Conservation (phyloP, 805 yeast genomes). For the Ogataea parapolymorpha region DNA sequence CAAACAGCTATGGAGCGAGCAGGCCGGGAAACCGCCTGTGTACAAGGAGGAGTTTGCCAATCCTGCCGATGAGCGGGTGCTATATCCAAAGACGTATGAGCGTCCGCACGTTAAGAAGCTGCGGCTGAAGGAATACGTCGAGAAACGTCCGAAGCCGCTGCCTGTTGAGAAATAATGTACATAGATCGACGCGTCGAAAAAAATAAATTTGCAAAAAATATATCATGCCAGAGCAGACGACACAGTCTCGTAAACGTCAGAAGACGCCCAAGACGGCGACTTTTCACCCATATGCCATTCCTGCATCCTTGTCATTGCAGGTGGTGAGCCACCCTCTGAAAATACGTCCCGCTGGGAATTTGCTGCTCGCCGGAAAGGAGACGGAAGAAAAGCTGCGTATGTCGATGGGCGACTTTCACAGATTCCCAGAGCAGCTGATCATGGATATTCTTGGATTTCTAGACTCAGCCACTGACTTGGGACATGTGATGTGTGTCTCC, state of each 20-base stretch:
- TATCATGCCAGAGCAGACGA: slow-evolving; percentile 1
- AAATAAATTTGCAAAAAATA: background rate
- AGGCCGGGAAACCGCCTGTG: slow-evolving; percentile 27
- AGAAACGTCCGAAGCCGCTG: slow-evolving; percentile 51
- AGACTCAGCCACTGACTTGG: slow-evolving; percentile 44
- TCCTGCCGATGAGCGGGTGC: slow-evolving; percentile 56
- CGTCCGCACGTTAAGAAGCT: slow-evolving; percentile 43
- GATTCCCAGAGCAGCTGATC: slow-evolving; percentile 62
- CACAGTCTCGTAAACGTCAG: slow-evolving; percentile 2
- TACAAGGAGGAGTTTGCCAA: slow-evolving; percentile 45
- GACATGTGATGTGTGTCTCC: slow-evolving; percentile 55
- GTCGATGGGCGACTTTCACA: slow-evolving; percentile 52
- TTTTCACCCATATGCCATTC: slow-evolving; percentile 14
- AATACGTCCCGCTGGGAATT: slow-evolving; percentile 74
- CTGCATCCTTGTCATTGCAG: slow-evolving; percentile 21
- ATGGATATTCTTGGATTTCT: slow-evolving; percentile 50
- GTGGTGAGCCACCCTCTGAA: slow-evolving; percentile 63
- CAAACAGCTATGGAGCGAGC: slow-evolving; percentile 60
- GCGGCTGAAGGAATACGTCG: slow-evolving; percentile 53
- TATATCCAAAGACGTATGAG: slow-evolving; percentile 72
- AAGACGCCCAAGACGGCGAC: background rate
- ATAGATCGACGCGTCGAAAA: slow-evolving; percentile 15
- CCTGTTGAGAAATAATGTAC: slow-evolving; percentile 39
- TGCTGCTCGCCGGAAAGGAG: slow-evolving; percentile 21
- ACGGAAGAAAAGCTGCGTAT: slow-evolving; percentile 20